phyloP scores from a whole-genome alignment of 805 yeast species.

The Candida dajiaensis region DNA sequence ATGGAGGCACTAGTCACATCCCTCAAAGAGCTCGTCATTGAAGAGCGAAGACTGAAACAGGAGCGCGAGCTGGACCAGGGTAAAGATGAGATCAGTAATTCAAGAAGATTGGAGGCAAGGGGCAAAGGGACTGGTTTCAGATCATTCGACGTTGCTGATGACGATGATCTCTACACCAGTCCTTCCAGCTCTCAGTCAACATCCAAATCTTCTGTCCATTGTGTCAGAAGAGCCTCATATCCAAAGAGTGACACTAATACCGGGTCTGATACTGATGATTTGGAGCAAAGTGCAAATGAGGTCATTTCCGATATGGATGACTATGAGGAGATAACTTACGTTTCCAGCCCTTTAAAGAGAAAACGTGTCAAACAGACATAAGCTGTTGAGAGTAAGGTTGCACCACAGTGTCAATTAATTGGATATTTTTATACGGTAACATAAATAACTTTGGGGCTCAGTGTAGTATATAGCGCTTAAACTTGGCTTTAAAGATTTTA shows the following conservation, averaged over 20 bases:
- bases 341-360: neutral
- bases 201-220: neutral
- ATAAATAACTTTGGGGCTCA: no score
- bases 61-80: neutral
- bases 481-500: no score
- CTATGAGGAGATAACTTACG: neutral
- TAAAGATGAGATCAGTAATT: neutral
- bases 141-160: neutral
- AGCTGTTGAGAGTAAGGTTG: no score
- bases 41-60: neutral
- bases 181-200: neutral
- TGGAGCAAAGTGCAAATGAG: neutral
- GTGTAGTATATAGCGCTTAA: no score
- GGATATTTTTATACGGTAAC: no score
- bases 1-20: conserved; percentile 7
- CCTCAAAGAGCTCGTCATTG: neutral
- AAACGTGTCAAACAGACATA: neutral
- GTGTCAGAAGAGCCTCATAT: neutral
- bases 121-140: neutral
- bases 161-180: neutral
- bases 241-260: neutral
- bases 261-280: neutral
- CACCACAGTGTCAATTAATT: no score
- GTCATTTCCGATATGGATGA: neutral
- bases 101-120: neutral